phyloP scores from a whole-genome alignment of 345 rosid species.

The Anacardium occidentale region DNA sequence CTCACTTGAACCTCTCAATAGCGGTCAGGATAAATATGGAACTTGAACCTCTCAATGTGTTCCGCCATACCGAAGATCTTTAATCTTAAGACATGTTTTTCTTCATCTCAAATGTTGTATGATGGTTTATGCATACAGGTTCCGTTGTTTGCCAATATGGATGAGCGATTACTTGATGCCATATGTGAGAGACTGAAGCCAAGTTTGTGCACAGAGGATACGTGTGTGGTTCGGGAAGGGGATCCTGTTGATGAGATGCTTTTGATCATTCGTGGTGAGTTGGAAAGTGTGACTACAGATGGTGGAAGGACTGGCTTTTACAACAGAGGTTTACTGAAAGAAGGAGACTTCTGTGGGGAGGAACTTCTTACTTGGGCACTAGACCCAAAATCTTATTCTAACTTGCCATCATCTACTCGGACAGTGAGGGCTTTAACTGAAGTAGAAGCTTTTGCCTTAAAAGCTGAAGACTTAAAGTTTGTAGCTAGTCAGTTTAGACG shows the following conservation, averaged over 20 bases:
- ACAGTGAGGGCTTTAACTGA: conserved; percentile 66
- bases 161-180: conserved; percentile 77
- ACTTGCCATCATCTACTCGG: conserved; percentile 63
- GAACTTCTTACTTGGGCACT: conserved; percentile 81
- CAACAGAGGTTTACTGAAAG: conserved; percentile 66
- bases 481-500: conserved; percentile 86
- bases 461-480: conserved; percentile 83
- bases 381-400: conserved; percentile 62
- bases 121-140: conserved; percentile 40
- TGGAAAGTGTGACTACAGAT: conserved; percentile 87
- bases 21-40: neutral
- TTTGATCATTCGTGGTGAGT: conserved; percentile 73
- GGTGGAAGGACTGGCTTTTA: conserved; percentile 89
- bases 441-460: conserved; percentile 85
- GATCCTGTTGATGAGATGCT: conserved; percentile 91
- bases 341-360: conserved; percentile 80
- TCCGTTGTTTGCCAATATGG: conserved; percentile 85
- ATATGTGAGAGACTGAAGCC: conserved; percentile 91
- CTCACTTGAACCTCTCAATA: too few relatives aligned
- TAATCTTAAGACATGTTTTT: neutral
- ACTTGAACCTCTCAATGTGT: neutral
- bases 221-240: conserved; percentile 77
- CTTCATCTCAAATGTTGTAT: neutral
- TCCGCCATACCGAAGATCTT: neutral
- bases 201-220: conserved; percentile 65